Conservation (phyloP, 192 early-diverging fungal genomes). For the Rhizoclosmatium sp. region DNA sequence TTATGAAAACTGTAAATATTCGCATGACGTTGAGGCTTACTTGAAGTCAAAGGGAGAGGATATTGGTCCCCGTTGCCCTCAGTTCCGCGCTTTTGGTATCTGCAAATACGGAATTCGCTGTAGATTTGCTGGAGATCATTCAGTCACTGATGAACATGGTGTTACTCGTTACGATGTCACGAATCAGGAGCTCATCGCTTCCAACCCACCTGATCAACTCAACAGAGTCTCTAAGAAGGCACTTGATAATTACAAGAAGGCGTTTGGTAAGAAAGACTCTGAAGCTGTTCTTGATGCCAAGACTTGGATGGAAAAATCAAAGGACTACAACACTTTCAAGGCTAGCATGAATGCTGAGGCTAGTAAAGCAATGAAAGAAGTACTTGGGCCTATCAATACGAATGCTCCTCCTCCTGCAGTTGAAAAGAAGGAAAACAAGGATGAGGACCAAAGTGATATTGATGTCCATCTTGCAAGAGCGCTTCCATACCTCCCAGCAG, state of each 20-base stretch:
- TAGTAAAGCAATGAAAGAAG: conserved; percentile 5
- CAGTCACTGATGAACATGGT: conserved; percentile 52
- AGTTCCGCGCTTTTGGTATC: conserved; percentile 76
- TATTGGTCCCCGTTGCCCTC: conserved; percentile 72
- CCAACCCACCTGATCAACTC: not conserved
- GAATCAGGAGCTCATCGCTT: conserved; percentile 55
- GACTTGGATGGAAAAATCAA: conserved; percentile 37
- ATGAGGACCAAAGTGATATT: not conserved
- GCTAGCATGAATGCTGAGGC: conserved; percentile 7
- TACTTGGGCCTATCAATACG: not conserved
- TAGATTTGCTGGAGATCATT: conserved; percentile 53
- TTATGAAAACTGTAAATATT: conserved; percentile 71
- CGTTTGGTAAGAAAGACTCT: conserved; percentile 9
- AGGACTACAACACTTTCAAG: not conserved
- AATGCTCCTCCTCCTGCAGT: not conserved
- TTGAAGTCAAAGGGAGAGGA: conserved; percentile 77
- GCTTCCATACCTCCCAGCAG: not conserved
- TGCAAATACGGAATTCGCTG: conserved; percentile 66
- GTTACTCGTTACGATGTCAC: conserved; percentile 52
- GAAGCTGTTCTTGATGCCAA: conserved; percentile 12
- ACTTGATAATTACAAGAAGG: conserved; percentile 17
- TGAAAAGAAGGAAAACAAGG: not conserved
- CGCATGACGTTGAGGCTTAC: conserved; percentile 82
- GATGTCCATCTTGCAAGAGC: conserved; percentile 1
- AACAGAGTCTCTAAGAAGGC: conserved; percentile 34